A percentile compares a stretch with the other conserved stretches of the same genome.
These are phyloP conservation scores for Aspergillus haitiensis DNA, from an alignment of 495 filamentous ascomycete genomes.

Conservation along the genomic window DNA sequence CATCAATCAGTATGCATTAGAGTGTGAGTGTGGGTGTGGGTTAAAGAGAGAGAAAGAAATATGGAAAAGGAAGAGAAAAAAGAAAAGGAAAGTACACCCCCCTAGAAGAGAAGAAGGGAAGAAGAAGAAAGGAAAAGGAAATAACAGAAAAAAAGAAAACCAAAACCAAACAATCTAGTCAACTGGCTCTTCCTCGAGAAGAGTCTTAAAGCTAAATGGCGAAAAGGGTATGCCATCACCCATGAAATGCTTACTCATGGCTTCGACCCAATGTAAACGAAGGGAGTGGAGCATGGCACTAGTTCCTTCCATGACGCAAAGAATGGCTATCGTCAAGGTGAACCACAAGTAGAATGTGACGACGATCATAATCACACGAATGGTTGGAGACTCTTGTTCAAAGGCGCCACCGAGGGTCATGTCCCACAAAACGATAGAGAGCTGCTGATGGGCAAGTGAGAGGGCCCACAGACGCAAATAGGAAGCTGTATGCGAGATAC, in stretches of 20 bases:
- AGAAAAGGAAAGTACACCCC: not conserved
- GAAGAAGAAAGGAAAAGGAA: constrained; percentile 16
- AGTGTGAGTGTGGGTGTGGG: no score
- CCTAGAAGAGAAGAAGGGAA: constrained; percentile 2
- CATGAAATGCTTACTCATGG: constrained; percentile 99
- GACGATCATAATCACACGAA: constrained; percentile 77
- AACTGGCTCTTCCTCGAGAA: constrained; percentile 80
- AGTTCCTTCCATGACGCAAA: constrained; percentile 81
- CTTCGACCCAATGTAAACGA: constrained; percentile 97
- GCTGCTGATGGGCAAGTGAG: constrained; percentile 95
- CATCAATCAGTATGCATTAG: not conserved
- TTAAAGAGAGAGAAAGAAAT: not conserved
- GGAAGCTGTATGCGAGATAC: constrained; percentile 97
- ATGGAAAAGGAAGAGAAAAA: constrained; percentile 7
- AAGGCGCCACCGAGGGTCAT: constrained; percentile 90
- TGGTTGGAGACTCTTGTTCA: constrained; percentile 53
- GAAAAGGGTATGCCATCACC: constrained; percentile 89
- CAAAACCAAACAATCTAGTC: constrained; percentile 49
- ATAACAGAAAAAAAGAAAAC: constrained; percentile 21
- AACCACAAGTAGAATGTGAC: constrained; percentile 86
- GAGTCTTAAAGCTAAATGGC: constrained; percentile 85
- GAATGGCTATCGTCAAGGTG: constrained; percentile 71
- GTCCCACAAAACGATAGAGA: constrained; percentile 91
- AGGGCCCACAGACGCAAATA: constrained; percentile 98
- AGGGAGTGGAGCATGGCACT: constrained; percentile 92